These are phyloP conservation scores for Trichoderma oligosporum DNA, from an alignment of 2,329 filamentous ascomycete species.

Conservation along the genomic window DNA sequence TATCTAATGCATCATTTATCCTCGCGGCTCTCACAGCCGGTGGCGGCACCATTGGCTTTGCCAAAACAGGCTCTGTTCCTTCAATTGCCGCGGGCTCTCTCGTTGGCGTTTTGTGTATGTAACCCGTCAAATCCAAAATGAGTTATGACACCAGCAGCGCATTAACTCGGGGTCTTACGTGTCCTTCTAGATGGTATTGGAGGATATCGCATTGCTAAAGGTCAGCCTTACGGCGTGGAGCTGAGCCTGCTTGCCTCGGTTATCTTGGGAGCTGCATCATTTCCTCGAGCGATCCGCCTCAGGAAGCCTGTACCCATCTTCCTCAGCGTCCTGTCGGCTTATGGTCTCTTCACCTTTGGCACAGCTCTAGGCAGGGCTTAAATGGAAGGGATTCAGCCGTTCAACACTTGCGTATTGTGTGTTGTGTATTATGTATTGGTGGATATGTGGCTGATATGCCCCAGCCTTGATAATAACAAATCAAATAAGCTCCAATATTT, in stretches of 20 bases:
- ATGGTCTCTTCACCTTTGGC: constrained; percentile 77
- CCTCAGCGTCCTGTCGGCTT: constrained; percentile 72
- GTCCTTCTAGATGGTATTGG: constrained; percentile 64
- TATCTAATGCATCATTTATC: constrained; percentile 62
- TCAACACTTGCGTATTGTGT: neutral
- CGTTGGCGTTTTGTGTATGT: constrained; percentile 65
- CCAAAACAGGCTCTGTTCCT: constrained; percentile 78
- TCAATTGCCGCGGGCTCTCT: constrained; percentile 80
- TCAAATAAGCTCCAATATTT: neutral
- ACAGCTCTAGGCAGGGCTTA: constrained; percentile 52
- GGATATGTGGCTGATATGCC: neutral
- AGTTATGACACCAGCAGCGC: neutral
- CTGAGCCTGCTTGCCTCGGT: constrained; percentile 82
- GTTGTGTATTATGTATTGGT: neutral
- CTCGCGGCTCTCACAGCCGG: constrained; percentile 79
- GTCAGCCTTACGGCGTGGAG: constrained; percentile 78
- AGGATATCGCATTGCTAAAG: constrained; percentile 72
- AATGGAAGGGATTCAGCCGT: neutral
- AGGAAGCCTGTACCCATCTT: constrained; percentile 80
- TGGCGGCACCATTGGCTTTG: constrained; percentile 83
- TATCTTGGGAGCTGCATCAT: constrained; percentile 77
- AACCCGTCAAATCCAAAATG: neutral
- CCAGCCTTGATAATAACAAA: neutral
- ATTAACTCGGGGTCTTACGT: neutral
- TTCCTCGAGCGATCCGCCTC: constrained; percentile 80